Evolutionary conservation across 2,329 filamentous ascomycete species (phyloP), one percentile per base, ranked within the genome.

Genomic region (Drechslerella coelobrocha): DNA sequence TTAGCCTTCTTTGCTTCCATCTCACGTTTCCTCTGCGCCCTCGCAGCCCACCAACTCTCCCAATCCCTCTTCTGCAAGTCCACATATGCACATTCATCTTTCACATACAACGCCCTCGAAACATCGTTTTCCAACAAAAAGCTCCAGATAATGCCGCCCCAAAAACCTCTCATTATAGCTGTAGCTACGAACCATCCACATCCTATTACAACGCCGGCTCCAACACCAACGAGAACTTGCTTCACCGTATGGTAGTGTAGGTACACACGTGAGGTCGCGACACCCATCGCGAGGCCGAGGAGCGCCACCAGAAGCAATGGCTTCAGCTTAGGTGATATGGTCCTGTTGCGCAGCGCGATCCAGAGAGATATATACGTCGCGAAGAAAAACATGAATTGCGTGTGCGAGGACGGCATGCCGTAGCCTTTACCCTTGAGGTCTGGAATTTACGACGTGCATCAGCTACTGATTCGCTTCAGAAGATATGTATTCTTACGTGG

Each of bases 361-460:
- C 97, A 97, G 19, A 99, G 82, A 23, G 86, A 83, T 68, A 97
- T 81, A 72, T 90, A 94, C 63, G 96, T 81, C 65, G 91, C 89
- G 84, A 96, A 97, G 82, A 91, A 99, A 61, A 89, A 85, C 72
- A 93, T 89, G 78, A 97, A 99, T 81, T 99, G 94, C 7, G 94
- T 90, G 80, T 99, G 94, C 37, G 92, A 97, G 6, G 86, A 88
- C 9, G 94, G 94, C 95, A 99, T 99, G 75, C 94, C 95, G 78
- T 99, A 99, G 73, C 94, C 94, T 79, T 96, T 96, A 61, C 91
- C 86, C 77, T 92, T 87, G 82, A 88, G 86, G 24, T 71, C 59
- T 71, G 41, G 7, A 27, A 41, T 48, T 43, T 27, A 9, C 21
- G 27, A 43, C 10, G 48, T 52, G 6, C 29, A 37, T 56, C 14